Evolutionary conservation across 805 yeast species (phyloP).

Genomic region (Danielia oregonensis): DNA sequence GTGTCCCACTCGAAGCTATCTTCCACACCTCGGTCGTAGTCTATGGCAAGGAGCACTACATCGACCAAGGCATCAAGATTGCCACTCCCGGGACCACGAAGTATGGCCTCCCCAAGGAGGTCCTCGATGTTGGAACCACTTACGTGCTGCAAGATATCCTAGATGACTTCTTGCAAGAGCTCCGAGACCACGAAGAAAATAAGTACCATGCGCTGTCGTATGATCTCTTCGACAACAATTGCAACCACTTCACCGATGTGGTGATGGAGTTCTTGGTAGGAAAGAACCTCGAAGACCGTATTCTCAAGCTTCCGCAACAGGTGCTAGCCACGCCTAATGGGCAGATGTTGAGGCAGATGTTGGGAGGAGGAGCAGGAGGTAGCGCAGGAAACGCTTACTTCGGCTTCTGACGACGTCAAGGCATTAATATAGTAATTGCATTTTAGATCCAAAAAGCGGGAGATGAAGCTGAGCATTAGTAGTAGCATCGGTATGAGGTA

Average conservation of each 20-base stretch:
- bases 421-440: too few relatives aligned
- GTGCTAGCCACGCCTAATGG: conserved; percentile 42
- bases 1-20: conserved; percentile 55
- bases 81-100: conserved; percentile 50
- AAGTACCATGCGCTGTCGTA: conserved; percentile 47
- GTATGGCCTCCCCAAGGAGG: conserved; percentile 54
- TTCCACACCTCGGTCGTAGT: conserved; percentile 64
- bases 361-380: conserved; percentile 21
- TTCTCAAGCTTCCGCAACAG: conserved; percentile 48
- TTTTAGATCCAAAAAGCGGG: too few relatives aligned
- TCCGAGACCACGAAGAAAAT: conserved; percentile 32
- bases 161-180: conserved; percentile 49
- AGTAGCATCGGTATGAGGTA: too few relatives aligned
- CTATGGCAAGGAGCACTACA: conserved; percentile 52
- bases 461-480: too few relatives aligned
- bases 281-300: conserved; percentile 49
- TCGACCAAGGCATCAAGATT: conserved; percentile 54
- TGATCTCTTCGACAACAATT: conserved; percentile 59
- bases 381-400: conserved; percentile 12
- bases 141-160: conserved; percentile 49
- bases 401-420: conserved; percentile 3
- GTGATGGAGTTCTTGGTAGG: conserved; percentile 57
- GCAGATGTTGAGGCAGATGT: conserved; percentile 29
- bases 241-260: conserved; percentile 64
- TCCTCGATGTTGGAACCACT: conserved; percentile 52